Evolutionary conservation across 2,329 filamentous ascomycete species (phyloP).

Genomic region (Fusarium palustre): DNA sequence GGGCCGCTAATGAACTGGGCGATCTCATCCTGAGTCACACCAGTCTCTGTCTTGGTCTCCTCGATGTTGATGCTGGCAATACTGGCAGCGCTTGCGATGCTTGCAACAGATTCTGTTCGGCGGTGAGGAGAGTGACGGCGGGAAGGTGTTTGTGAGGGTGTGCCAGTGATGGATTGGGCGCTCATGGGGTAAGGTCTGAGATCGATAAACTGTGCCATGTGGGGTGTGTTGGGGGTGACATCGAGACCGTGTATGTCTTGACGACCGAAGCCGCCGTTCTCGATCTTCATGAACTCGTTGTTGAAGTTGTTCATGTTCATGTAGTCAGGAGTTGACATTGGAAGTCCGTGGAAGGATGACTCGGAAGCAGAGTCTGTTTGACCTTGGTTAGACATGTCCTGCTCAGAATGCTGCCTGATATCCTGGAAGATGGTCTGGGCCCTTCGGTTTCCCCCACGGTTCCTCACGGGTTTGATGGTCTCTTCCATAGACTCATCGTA

Average conservation of each 20-base stretch:
- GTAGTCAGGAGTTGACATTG: constrained; percentile 68
- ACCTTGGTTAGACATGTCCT: constrained; percentile 66
- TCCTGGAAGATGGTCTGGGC: constrained; percentile 68
- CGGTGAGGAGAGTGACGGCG: constrained; percentile 57
- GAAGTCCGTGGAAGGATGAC: constrained; percentile 60
- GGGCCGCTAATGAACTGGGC: constrained; percentile 79
- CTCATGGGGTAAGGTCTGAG: constrained; percentile 49
- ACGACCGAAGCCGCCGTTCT: constrained; percentile 50
- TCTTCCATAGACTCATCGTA: constrained; percentile 76
- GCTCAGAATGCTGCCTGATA: constrained; percentile 68
- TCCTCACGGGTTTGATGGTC: constrained; percentile 68
- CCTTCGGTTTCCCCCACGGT: constrained; percentile 56
- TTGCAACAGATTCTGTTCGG: constrained; percentile 70
- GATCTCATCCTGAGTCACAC: constrained; percentile 88
- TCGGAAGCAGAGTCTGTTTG: constrained; percentile 63
- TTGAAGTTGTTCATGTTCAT: constrained; percentile 64
- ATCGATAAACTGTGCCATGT: constrained; percentile 58
- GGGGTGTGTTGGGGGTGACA: constrained; percentile 65
- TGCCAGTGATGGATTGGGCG: constrained; percentile 36
- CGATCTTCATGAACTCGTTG: constrained; percentile 58
- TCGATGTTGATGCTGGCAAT: constrained; percentile 73
- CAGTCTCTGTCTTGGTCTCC: constrained; percentile 78
- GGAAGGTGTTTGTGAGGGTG: constrained; percentile 35
- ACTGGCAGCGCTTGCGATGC: constrained; percentile 68
- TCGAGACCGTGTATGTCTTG: constrained; percentile 53